These are phyloP conservation scores for Verruconis gallopava DNA, from an alignment of 2,329 filamentous ascomycete genomes.

Conservation along the genomic window DNA sequence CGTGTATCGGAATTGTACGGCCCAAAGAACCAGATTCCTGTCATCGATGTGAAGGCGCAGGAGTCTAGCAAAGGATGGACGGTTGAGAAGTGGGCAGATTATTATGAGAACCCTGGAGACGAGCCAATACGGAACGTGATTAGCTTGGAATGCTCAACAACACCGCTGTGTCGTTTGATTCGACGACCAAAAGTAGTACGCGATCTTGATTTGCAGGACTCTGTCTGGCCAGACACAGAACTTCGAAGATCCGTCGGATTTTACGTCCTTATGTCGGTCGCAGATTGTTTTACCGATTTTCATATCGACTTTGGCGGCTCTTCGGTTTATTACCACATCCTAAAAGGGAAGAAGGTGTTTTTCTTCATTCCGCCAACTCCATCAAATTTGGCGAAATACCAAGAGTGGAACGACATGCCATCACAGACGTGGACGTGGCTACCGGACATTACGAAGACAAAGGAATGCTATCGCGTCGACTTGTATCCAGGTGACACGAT, in stretches of 20 bases:
- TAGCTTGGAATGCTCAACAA: conserved; percentile 54
- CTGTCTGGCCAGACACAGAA: conserved; percentile 41
- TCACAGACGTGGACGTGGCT: conserved; percentile 55
- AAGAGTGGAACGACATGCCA: conserved; percentile 56
- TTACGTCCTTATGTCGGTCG: conserved; percentile 58
- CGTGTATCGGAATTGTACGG: conserved; percentile 52
- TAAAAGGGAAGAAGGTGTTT: conserved; percentile 57
- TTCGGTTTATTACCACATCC: conserved; percentile 57
- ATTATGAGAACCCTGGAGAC: conserved; percentile 42
- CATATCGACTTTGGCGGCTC: conserved; percentile 61
- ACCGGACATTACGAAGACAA: conserved; percentile 49
- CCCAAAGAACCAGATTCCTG: conserved; percentile 47
- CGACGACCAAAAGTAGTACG: conserved; percentile 51
- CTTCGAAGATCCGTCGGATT: conserved; percentile 50
- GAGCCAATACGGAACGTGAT: conserved; percentile 57
- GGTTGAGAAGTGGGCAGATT: conserved; percentile 52
- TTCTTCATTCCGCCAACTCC: conserved; percentile 59
- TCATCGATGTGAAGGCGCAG: conserved; percentile 58
- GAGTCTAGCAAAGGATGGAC: conserved; percentile 53
- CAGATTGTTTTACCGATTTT: conserved; percentile 59
- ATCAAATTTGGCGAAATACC: conserved; percentile 55
- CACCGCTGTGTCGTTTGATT: conserved; percentile 47
- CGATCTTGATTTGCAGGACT: conserved; percentile 45
- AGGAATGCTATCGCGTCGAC: conserved; percentile 55
- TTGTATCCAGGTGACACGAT: conserved; percentile 55